Evolutionary conservation across 768 basidiomycete genomes (phyloP), one percentile per base, ranked within the genome.

Genomic region (Lentinula sp.): DNA sequence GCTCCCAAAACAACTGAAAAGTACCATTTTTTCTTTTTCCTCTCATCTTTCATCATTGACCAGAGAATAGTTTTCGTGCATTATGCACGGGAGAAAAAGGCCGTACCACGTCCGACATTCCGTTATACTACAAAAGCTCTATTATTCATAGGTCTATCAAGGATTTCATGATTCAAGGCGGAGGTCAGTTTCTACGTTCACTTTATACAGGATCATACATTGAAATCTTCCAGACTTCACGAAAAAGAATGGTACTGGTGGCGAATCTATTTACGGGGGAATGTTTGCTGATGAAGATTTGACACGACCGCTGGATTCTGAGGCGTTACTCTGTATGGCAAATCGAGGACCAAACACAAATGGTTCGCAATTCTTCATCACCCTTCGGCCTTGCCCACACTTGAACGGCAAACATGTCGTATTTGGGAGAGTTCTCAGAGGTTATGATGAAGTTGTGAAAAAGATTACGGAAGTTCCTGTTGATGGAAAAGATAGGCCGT

Each of bases 81-180:
- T 75, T 96, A 57, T 93, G 90, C 70, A 95, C 93, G 1, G 94
- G 94, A 8, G 90, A 93, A 71, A 86, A 84, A 67, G 94, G 93
- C 4, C 66, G 88, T 6, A 91, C 90, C 0, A 70, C 79, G 0
- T 69, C 78, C 21, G 81, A 86, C n/a, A 72, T 84, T 9, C 87
- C 91, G 5, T 78, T 95, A 4, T 89, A 88, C 74, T 95, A 93
- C 81, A 93, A 91, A 74, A 84, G 85, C 67, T 83, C 80, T 64
- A 84, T 85, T 45, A 79, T 93, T 11, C 93, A 95, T 68, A 79
- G 93, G 31, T 86, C 88, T 37, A 94, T 95, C 64, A 74, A 82
- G 46, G 77, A 82, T 67, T 92, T 90, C 67, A 92, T 92, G 89
- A 79, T 91, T 49, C 89, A 91, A 74, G 88, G 86, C 42, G 88